Percentiles rank a stretch among this genome's conserved stretches.
Conservation (phyloP, 1,284 basidiomycete genomes). For the Marasmius sp. region DNA sequence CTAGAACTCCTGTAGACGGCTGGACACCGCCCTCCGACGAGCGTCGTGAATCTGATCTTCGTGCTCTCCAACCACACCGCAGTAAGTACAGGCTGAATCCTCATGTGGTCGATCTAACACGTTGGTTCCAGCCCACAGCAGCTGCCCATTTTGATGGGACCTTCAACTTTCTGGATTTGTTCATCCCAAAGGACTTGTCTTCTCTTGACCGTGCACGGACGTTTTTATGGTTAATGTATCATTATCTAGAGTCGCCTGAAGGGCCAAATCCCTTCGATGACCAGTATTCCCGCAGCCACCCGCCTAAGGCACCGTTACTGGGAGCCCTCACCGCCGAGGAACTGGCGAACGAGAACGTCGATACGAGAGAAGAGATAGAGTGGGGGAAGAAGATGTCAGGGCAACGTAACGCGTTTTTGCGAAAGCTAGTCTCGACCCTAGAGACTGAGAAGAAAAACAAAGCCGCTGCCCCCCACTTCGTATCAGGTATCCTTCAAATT, state of each 20-base stretch:
- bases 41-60: slow-evolving; percentile 78
- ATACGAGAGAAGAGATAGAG: slow-evolving; percentile 63
- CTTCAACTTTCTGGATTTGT: slow-evolving; percentile 79
- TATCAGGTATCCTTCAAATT: slow-evolving; percentile 33
- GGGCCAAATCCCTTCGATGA: slow-evolving; percentile 68
- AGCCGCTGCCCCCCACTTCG: slow-evolving; percentile 38
- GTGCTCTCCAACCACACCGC: slow-evolving; percentile 70
- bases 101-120: slow-evolving; percentile 1
- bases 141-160: slow-evolving; percentile 71
- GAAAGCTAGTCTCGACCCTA: slow-evolving; percentile 50
- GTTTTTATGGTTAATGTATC: slow-evolving; percentile 79
- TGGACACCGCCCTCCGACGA: slow-evolving; percentile 70
- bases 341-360: slow-evolving; percentile 60
- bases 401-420: slow-evolving; percentile 62
- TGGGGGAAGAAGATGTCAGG: slow-evolving; percentile 70
- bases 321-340: slow-evolving; percentile 49
- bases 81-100: slow-evolving; percentile 38
- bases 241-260: slow-evolving; percentile 68
- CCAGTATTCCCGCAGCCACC: slow-evolving; percentile 45
- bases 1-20: slow-evolving; percentile 38
- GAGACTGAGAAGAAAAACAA: slow-evolving; percentile 50
- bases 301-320: slow-evolving; percentile 57
- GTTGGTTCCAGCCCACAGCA: slow-evolving; percentile 55
- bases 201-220: slow-evolving; percentile 71
- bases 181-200: slow-evolving; percentile 71